These are phyloP conservation scores for Coemansia javaensis DNA, from an alignment of 192 early-diverging fungal genomes.

Conservation along the genomic window DNA sequence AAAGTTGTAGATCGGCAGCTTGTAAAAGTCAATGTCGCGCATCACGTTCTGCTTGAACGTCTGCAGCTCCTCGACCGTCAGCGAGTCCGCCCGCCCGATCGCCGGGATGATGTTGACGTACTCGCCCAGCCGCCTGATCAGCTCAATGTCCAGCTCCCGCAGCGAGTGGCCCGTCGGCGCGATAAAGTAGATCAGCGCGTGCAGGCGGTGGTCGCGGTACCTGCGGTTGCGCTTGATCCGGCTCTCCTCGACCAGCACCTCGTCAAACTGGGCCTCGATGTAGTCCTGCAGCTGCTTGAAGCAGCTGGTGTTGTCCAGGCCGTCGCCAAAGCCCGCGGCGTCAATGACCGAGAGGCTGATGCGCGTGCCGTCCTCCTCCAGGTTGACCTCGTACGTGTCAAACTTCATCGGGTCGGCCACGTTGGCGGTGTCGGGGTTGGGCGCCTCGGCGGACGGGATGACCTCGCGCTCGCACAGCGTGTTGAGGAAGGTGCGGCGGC, in stretches of 20 bases:
- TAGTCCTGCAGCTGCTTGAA: slow-evolving; percentile 91
- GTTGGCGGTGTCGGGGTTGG: slow-evolving; percentile 70
- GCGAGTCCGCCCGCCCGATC: slow-evolving; percentile 87
- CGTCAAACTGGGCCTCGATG: slow-evolving; percentile 93
- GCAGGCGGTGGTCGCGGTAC: slow-evolving; percentile 95
- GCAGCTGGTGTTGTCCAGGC: slow-evolving; percentile 88
- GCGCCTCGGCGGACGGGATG: slow-evolving; percentile 68
- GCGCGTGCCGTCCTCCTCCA: slow-evolving; percentile 96
- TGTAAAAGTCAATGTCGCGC: slow-evolving; percentile 96
- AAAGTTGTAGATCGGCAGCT: slow-evolving; percentile 98
- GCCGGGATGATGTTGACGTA: slow-evolving; percentile 95
- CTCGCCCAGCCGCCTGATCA: slow-evolving; percentile 86
- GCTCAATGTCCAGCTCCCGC: slow-evolving; percentile 90
- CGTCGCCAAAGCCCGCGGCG: slow-evolving; percentile 97
- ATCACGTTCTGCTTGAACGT: slow-evolving; percentile 90
- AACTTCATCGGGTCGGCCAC: slow-evolving; percentile 86
- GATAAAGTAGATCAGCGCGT: slow-evolving; percentile 97
- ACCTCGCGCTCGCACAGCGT: slow-evolving; percentile 86
- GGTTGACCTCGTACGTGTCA: slow-evolving; percentile 81
- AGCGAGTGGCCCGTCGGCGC: slow-evolving; percentile 93
- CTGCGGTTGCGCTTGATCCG: slow-evolving; percentile 78
- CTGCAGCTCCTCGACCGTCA: slow-evolving; percentile 76
- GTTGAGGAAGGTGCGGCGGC: slow-evolving; percentile 97
- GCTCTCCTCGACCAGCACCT: slow-evolving; percentile 86
- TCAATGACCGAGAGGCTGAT: slow-evolving; percentile 94